These are phyloP conservation scores for Saposhnikovia divaricata DNA, from an alignment of 129 eudicot species.

Conservation along the genomic window DNA sequence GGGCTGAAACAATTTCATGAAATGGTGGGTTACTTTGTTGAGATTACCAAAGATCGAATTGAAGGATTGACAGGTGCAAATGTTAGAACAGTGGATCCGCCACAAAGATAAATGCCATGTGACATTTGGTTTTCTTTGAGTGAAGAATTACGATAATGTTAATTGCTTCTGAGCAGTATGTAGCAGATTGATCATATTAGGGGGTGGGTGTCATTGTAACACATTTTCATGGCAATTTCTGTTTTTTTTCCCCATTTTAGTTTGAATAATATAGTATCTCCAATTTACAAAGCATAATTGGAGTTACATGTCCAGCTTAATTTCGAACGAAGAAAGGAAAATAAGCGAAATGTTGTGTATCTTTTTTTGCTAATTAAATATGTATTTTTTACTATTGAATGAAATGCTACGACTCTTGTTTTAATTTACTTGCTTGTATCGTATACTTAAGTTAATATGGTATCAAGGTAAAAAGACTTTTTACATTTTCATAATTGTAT, in stretches of 20 bases:
- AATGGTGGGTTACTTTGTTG: constrained; percentile 97
- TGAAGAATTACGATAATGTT: background rate
- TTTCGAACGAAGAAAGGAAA: background rate
- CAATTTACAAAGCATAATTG: background rate
- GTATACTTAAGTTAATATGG: background rate
- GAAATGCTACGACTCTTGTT: background rate
- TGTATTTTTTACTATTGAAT: background rate
- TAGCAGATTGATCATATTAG: background rate
- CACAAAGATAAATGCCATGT: constrained; percentile 28
- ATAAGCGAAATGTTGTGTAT: background rate
- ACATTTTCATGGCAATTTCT: constrained; percentile 1
- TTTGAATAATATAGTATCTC: constrained; percentile 14
- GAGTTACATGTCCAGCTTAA: constrained; percentile 10
- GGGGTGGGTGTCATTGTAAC: constrained; percentile 9
- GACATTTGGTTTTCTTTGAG: background rate
- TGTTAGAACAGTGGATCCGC: constrained; percentile 91
- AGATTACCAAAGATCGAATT: constrained; percentile 75
- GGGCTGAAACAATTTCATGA: constrained; percentile 92
- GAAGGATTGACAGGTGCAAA: constrained; percentile 86
- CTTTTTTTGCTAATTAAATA: background rate
- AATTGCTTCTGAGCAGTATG: background rate
- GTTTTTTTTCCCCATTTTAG: background rate
- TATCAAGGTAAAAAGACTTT: background rate
- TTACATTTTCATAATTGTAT: background rate
- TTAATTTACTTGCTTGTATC: background rate